Base-by-base conservation (phyloP, 2,329 filamentous ascomycete genomes). In the Gaeumannomyces sp. region DNA sequence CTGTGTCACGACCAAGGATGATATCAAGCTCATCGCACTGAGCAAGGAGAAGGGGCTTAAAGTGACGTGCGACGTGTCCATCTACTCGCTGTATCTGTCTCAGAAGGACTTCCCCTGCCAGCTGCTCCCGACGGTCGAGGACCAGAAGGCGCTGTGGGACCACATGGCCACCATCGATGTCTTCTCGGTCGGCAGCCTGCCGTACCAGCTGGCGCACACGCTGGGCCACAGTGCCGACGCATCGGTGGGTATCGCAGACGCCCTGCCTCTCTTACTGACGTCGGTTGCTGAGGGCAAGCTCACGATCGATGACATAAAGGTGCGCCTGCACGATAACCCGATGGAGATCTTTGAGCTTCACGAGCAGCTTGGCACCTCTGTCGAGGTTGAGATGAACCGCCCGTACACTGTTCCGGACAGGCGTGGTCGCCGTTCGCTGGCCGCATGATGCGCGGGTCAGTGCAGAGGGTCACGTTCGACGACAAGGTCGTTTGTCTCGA, bases 261-360 rank as follows among this genome's bases (percentile, higher is more conserved):
- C 89, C 56, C 80, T 93, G 65, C 90, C 91, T 57, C 80, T 93
- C 35, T 83, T 93, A 64, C 82, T 93, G 71, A 92, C 89, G 22
- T 91, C 90, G 63, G 89, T 93, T 62, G 81, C 87, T 5, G 89
- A 93, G 73, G 89, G 89, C 67, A 88, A 83, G 71, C 76, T 93
- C 70, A 91, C 88, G 4, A 77, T 93, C 50, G 89, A 93, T 38
- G 90, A 93, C 72, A 83, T 93, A 73, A 89, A 85, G 73, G 73
- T 78, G 64, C 86, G 89, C 58, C 82, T 93, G 60, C 89, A 93
- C 73, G 88, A 91, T 72, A 93, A 92, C 73, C 90, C 90, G 3
- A 90, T 89, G 79, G 84, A 85, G 73, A 93, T 93, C 71, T 93
- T 93, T 70, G 90, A 93, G 78, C 83, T 93, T 62, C 90, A 93